A percentile compares a stretch with the other conserved stretches of the same genome.
phyloP scores from a whole-genome alignment of 2,329 filamentous ascomycete genomes.

The Pseudocercospora macadamiae region DNA sequence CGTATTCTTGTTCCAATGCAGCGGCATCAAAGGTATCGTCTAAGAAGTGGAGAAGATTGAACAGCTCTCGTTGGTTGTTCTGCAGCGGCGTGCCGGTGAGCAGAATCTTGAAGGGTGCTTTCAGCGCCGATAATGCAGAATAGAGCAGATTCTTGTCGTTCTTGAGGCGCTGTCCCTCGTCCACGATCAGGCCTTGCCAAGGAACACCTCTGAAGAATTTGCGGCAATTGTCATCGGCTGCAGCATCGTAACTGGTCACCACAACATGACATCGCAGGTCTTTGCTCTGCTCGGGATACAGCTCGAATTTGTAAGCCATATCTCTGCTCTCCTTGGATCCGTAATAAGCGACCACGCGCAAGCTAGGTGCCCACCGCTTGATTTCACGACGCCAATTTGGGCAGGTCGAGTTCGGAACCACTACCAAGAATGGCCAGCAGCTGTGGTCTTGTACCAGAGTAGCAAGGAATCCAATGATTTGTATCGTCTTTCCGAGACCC shows the following conservation, averaged over 20 bases:
- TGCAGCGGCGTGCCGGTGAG: conserved; percentile 89
- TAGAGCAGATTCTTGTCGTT: conserved; percentile 88
- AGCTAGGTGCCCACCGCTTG: conserved; percentile 84
- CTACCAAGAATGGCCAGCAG: conserved; percentile 90
- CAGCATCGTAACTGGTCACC: conserved; percentile 92
- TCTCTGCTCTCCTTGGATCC: conserved; percentile 75
- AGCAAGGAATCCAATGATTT: conserved; percentile 81
- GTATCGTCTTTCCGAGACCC: conserved; percentile 96
- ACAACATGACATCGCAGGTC: conserved; percentile 87
- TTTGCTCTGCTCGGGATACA: conserved; percentile 69
- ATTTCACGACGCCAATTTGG: conserved; percentile 98
- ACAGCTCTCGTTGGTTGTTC: conserved; percentile 92
- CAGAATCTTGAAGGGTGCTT: conserved; percentile 79
- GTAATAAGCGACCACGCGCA: conserved; percentile 92
- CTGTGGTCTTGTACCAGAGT: conserved; percentile 63
- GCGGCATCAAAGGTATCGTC: conserved; percentile 73
- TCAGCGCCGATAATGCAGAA: conserved; percentile 69
- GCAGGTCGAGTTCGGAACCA: conserved; percentile 93
- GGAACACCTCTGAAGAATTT: conserved; percentile 69
- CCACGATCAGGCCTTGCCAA: conserved; percentile 88
- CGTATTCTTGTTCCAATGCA: conserved; percentile 73
- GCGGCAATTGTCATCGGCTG: conserved; percentile 73
- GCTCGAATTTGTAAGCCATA: conserved; percentile 78
- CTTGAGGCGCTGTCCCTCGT: conserved; percentile 94
- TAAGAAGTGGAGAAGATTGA: conserved; percentile 95